phyloP scores from a whole-genome alignment of 768 basidiomycete genomes.

The Russula brevipes region DNA sequence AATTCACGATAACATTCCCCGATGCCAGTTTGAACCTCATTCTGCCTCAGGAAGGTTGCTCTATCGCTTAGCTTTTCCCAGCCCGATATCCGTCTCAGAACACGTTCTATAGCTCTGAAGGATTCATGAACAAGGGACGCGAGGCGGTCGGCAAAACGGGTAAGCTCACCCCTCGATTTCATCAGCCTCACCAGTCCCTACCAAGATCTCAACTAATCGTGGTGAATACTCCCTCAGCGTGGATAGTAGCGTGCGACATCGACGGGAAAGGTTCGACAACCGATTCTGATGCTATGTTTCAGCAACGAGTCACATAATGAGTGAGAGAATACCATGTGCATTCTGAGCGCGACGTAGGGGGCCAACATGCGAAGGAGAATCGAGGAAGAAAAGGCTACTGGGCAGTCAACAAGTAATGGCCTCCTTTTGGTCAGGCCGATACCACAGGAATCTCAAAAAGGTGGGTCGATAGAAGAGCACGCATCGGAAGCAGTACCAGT shows the following conservation, averaged over 20 bases:
- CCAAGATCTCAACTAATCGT: background rate
- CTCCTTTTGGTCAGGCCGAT: background rate
- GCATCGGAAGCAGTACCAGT: no score
- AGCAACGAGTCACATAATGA: background rate
- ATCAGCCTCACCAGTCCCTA: background rate
- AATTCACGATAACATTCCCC: conserved; percentile 37
- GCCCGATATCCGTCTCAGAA: background rate
- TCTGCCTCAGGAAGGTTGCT: conserved; percentile 33
- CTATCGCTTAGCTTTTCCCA: background rate
- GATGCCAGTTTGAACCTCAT: conserved; percentile 40
- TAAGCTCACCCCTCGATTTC: conserved; percentile 7
- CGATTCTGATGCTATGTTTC: background rate
- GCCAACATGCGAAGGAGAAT: conserved; percentile 1
- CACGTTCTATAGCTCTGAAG: conserved; percentile 4
- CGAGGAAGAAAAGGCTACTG: background rate
- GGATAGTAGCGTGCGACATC: background rate
- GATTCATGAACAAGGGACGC: background rate
- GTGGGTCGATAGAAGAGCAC: no score
- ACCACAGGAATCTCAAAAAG: background rate
- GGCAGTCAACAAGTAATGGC: no score
- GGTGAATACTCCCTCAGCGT: conserved; percentile 9
- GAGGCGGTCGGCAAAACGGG: background rate
- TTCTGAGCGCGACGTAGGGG: background rate
- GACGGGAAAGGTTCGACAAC: background rate
- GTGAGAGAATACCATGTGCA: conserved; percentile 4